Evolutionary conservation across 768 basidiomycete genomes (phyloP).

Genomic region (Podaxis sp.): DNA sequence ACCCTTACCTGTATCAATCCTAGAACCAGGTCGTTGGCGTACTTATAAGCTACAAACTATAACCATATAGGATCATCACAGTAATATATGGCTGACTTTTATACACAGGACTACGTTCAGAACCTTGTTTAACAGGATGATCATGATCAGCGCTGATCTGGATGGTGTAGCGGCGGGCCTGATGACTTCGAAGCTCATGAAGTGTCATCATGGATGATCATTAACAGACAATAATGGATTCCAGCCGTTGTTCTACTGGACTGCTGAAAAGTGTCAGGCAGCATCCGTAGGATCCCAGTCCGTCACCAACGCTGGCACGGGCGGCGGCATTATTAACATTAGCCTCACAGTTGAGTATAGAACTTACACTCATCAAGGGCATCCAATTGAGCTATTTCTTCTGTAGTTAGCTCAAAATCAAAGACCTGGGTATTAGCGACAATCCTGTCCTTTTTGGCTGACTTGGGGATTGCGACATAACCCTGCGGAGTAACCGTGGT

Average conservation of each 20-base stretch:
- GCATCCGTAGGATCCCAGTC: slow-evolving; percentile 37
- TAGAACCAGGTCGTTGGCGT: slow-evolving; percentile 3
- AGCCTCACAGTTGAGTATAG: background rate
- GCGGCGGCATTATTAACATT: background rate
- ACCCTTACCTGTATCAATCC: background rate
- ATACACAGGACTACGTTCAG: slow-evolving; percentile 2
- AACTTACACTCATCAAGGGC: slow-evolving; percentile 50
- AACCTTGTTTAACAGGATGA: slow-evolving; percentile 7
- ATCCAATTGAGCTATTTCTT: slow-evolving; percentile 52
- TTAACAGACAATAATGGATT: background rate
- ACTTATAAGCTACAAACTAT: background rate
- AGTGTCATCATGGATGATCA: background rate
- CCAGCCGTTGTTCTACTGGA: background rate
- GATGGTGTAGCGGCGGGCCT: background rate
- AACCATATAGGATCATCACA: slow-evolving; percentile 4
- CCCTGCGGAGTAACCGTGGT: slow-evolving; percentile 30
- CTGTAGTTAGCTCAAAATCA: slow-evolving; percentile 53
- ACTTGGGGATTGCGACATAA: slow-evolving; percentile 67
- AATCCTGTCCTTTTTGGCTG: slow-evolving; percentile 51
- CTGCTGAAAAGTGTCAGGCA: slow-evolving; percentile 11
- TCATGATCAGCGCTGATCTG: slow-evolving; percentile 11
- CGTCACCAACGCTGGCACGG: slow-evolving; percentile 33
- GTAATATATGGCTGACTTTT: background rate
- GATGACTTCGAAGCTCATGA: background rate
- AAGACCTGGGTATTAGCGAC: slow-evolving; percentile 56